phyloP scores from a whole-genome alignment of 306 rosid genomes.

The Casuarina equisetifolia region DNA sequence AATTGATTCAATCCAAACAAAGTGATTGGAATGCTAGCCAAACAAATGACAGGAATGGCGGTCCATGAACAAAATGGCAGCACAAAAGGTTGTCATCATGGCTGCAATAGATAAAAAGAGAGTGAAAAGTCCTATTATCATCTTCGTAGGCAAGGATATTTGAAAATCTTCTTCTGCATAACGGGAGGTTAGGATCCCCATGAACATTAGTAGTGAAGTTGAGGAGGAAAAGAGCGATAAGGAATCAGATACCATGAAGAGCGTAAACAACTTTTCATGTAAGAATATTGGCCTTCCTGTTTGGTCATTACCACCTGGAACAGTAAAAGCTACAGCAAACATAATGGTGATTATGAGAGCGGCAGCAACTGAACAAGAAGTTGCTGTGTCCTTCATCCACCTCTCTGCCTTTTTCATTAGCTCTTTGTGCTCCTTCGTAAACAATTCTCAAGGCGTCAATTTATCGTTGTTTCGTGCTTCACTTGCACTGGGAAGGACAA shows the following conservation, averaged over 20 bases:
- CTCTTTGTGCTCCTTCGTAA: not conserved
- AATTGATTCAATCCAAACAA: too few species aligned
- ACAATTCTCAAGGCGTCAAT: slow-evolving; percentile 17
- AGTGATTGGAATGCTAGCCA: too few species aligned
- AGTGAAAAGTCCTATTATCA: not conserved
- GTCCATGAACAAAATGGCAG: too few species aligned
- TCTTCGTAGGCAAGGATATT: not conserved
- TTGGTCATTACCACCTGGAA: slow-evolving; percentile 23
- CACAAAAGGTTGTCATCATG: too few species aligned
- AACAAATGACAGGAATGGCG: too few species aligned
- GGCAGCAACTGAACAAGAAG: slow-evolving; percentile 16
- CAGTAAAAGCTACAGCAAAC: slow-evolving; percentile 9
- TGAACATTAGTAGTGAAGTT: too few species aligned
- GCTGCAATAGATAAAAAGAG: slow-evolving; percentile 14
- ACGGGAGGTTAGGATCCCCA: too few species aligned
- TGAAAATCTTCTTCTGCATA: too few species aligned
- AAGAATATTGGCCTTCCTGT: slow-evolving; percentile 13
- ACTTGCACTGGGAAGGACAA: not conserved
- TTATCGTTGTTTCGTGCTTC: not conserved
- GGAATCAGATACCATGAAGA: slow-evolving; percentile 21
- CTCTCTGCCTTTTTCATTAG: slow-evolving; percentile 12
- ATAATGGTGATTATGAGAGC: slow-evolving; percentile 27
- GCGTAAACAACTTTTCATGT: not conserved
- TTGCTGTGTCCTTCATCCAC: slow-evolving; percentile 31
- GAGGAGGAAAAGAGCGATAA: slow-evolving; percentile 1